These are phyloP conservation scores for Amphirosellinia nigrospora DNA, from an alignment of 495 filamentous ascomycete genomes.

Conservation along the genomic window DNA sequence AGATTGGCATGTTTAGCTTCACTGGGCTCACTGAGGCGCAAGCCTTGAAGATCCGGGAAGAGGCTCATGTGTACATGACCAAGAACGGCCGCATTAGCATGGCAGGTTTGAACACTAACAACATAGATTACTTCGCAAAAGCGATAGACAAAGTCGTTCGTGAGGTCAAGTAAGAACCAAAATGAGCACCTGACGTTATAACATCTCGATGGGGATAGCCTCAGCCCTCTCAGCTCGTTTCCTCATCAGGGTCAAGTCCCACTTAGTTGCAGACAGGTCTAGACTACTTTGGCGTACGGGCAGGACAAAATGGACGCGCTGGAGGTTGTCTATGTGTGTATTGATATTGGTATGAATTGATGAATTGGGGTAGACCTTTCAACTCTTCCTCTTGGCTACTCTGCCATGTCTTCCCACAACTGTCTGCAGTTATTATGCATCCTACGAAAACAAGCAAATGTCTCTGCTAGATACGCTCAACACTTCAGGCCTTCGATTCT, in stretches of 20 bases:
- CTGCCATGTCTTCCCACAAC: background rate
- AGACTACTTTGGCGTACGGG: constrained; percentile 19
- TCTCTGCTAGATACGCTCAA: background rate
- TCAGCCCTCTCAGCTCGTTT: constrained; percentile 8
- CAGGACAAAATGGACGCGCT: constrained; percentile 12
- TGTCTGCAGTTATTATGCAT: background rate
- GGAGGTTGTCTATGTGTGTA: constrained; percentile 15
- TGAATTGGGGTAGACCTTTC: background rate
- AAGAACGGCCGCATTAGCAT: constrained; percentile 98
- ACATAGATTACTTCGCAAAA: constrained; percentile 90
- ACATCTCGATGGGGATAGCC: constrained; percentile 6
- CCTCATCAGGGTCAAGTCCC: constrained; percentile 17
- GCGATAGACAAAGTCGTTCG: constrained; percentile 86
- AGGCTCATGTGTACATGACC: constrained; percentile 96
- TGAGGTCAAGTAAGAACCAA: constrained; percentile 48
- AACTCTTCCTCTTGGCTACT: background rate
- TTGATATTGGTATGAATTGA: constrained; percentile 18
- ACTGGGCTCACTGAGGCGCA: constrained; percentile 88
- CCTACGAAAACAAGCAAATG: background rate
- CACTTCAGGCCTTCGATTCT: background rate
- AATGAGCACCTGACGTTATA: background rate
- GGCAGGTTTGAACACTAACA: constrained; percentile 90
- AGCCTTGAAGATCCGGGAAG: constrained; percentile 77
- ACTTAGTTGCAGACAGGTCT: constrained; percentile 21
- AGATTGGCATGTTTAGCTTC: constrained; percentile 99